Evolutionary conservation across 495 filamentous ascomycete genomes (phyloP).

Genomic region (Daldinia loculata): DNA sequence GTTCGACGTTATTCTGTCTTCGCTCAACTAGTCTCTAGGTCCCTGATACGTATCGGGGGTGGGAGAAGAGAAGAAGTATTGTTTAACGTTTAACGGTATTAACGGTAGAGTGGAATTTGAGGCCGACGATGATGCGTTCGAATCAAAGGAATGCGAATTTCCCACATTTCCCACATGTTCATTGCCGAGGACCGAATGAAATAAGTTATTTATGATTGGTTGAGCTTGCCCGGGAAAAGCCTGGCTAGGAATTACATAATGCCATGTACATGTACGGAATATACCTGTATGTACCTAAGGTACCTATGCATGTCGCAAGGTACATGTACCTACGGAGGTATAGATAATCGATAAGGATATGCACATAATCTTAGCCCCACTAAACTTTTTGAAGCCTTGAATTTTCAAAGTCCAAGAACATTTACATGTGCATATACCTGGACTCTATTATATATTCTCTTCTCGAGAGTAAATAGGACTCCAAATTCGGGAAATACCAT

Average conservation of each 20-base stretch:
- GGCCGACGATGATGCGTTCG: conserved; percentile 32
- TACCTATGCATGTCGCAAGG: too few species aligned
- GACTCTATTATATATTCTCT: neutral
- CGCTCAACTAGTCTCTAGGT: conserved; percentile 2
- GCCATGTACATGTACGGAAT: too few species aligned
- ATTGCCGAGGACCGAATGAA: conserved; percentile 35
- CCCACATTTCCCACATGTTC: conserved; percentile 5
- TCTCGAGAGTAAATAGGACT: too few species aligned
- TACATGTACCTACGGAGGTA: too few species aligned
- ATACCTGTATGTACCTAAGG: too few species aligned
- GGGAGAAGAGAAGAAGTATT: neutral
- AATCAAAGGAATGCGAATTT: conserved; percentile 1
- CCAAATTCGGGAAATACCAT: neutral
- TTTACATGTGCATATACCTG: neutral
- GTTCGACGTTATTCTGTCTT: neutral
- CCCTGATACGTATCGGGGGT: conserved; percentile 15
- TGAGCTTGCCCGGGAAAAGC: conserved; percentile 24
- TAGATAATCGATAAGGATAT: conserved; percentile 1
- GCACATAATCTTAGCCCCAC: conserved; percentile 15
- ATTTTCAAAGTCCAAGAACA: conserved; percentile 11
- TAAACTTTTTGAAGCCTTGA: conserved; percentile 20
- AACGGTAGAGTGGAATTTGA: conserved; percentile 5
- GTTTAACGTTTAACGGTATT: neutral
- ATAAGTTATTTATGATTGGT: conserved; percentile 39
- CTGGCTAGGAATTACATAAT: conserved; percentile 20